Conservation (phyloP, 225 moss, liverwort and hornwort species). For the Marchantia paleacea region DNA sequence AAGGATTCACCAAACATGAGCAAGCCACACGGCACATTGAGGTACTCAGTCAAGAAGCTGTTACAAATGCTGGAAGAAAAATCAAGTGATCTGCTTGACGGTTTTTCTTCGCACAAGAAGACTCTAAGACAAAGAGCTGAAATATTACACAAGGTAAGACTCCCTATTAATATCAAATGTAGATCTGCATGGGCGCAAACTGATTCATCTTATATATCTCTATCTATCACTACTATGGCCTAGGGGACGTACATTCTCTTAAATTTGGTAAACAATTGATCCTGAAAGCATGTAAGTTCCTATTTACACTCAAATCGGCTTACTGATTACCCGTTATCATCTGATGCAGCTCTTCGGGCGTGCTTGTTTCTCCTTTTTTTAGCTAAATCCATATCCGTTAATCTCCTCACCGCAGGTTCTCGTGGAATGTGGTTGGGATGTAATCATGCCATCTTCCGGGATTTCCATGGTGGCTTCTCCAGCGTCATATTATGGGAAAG, state of each 20-base stretch:
- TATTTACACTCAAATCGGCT: background rate
- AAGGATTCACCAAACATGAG: slow-evolving; percentile 85
- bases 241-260: too few relatives aligned
- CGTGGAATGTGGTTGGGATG: slow-evolving; percentile 69
- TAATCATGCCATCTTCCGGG: slow-evolving; percentile 68
- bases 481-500: slow-evolving; percentile 62
- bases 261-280: too few relatives aligned
- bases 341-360: background rate
- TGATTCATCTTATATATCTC: background rate
- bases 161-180: background rate
- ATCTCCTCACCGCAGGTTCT: slow-evolving; percentile 52
- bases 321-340: background rate
- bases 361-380: background rate
- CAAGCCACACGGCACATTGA: slow-evolving; percentile 87
- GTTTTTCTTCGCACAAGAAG: slow-evolving; percentile 63
- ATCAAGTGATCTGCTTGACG: slow-evolving; percentile 48
- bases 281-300: background rate
- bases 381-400: background rate
- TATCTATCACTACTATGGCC: background rate
- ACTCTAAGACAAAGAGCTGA: slow-evolving; percentile 61
- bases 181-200: too few relatives aligned
- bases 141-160: slow-evolving; percentile 56
- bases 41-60: slow-evolving; percentile 86
- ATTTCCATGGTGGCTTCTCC: slow-evolving; percentile 75
- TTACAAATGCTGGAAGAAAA: slow-evolving; percentile 66